Evolutionary conservation across 202 grass and related monocot genomes (phyloP).

Genomic region (Cymbopogon flexuosus): DNA sequence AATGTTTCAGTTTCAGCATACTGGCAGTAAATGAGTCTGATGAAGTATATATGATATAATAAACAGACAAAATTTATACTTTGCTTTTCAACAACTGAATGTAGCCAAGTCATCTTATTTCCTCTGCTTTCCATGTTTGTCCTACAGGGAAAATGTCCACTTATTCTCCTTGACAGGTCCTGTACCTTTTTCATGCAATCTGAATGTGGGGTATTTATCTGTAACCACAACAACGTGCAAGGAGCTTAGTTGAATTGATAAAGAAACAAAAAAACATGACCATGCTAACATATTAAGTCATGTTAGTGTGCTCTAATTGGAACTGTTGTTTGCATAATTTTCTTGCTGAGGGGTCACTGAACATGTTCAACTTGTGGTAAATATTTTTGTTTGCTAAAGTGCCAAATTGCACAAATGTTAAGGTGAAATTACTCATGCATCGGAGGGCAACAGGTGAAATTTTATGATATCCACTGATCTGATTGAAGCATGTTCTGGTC

Average conservation of each 20-base stretch:
- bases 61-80: background rate
- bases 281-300: background rate
- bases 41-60: background rate
- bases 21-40: background rate
- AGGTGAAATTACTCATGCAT: background rate
- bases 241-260: slow-evolving; percentile 13
- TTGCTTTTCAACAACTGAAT: background rate
- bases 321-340: slow-evolving; percentile 8
- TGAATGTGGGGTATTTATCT: background rate
- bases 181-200: background rate
- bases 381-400: slow-evolving; percentile 11
- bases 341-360: slow-evolving; percentile 5
- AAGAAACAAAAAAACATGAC: slow-evolving; percentile 3
- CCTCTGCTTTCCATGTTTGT: no score
- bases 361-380: background rate
- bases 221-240: background rate
- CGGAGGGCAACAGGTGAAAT: no score
- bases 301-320: background rate
- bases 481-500: background rate
- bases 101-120: background rate
- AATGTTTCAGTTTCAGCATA: background rate
- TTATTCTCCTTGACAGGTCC: background rate
- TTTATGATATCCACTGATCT: background rate
- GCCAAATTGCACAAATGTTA: background rate
- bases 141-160: background rate